A percentile compares a stretch with the other conserved stretches of the same genome.
Evolutionary conservation across 768 basidiomycete species (phyloP).

Genomic region (Boletus pseudopeckii): DNA sequence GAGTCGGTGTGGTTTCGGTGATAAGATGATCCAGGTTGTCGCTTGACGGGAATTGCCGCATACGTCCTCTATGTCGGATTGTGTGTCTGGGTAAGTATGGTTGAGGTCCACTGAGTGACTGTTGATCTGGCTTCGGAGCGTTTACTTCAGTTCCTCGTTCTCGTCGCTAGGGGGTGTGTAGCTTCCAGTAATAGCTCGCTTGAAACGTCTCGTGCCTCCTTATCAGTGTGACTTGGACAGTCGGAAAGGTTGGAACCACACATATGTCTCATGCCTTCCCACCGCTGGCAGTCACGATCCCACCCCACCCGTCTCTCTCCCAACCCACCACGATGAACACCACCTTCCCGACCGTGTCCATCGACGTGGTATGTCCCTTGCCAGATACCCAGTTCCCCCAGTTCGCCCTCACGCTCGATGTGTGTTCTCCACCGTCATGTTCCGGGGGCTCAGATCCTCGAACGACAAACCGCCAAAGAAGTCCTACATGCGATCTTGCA

Average conservation of each 20-base stretch:
- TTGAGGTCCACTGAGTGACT: too few relatives aligned
- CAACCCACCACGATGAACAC: conserved; percentile 22
- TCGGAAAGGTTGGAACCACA: not conserved
- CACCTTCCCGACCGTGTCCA: conserved; percentile 27
- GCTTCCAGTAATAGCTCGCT: not conserved
- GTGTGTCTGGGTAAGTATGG: too few relatives aligned
- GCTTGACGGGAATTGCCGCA: not conserved
- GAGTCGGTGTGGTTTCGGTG: not conserved
- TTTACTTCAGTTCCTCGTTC: not conserved
- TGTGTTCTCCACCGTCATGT: not conserved
- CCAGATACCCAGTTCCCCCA: not conserved
- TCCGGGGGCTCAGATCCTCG: conserved; percentile 54
- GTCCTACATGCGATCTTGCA: conserved; percentile 77
- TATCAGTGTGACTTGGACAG: not conserved
- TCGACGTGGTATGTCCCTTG: conserved; percentile 26
- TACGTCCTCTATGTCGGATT: not conserved
- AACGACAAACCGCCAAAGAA: conserved; percentile 69
- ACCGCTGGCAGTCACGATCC: not conserved
- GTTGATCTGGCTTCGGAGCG: not conserved
- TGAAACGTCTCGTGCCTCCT: not conserved
- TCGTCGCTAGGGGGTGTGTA: not conserved
- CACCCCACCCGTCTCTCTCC: not conserved
- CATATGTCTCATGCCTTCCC: not conserved
- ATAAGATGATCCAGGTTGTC: not conserved
- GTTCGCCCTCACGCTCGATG: not conserved